Percentiles rank a stretch among this genome's conserved stretches.
phyloP scores from a whole-genome alignment of 306 rosid genomes.

The Corylus americana region DNA sequence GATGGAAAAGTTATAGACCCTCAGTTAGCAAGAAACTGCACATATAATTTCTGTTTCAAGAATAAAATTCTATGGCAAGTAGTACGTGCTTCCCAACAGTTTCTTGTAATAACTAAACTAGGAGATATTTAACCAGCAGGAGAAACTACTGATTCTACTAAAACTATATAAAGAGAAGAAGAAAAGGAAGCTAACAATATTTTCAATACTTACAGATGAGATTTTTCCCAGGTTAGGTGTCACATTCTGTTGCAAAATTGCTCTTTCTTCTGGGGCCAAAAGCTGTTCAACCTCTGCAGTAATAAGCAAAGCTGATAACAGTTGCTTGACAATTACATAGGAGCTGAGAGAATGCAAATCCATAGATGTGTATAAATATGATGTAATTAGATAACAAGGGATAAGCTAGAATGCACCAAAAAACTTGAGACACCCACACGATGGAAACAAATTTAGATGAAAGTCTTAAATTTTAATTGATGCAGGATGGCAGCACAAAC shows the following conservation, averaged over 20 bases:
- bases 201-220: constrained; percentile 58
- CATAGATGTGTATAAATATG: neutral
- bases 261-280: constrained; percentile 78
- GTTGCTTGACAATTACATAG: constrained; percentile 5
- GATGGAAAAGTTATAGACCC: neutral
- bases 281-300: constrained; percentile 86
- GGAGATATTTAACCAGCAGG: constrained; percentile 5
- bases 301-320: constrained; percentile 19
- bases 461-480: neutral
- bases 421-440: neutral
- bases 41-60: neutral
- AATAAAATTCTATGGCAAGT: constrained; percentile 4
- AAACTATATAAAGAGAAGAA: neutral
- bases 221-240: constrained; percentile 62
- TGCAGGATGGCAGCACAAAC: neutral
- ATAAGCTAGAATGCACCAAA: neutral
- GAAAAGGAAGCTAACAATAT: neutral
- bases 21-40: neutral
- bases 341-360: neutral
- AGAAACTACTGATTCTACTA: neutral
- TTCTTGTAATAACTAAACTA: neutral
- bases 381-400: neutral
- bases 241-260: constrained; percentile 61
- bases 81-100: neutral
- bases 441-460: neutral